Percentiles rank a stretch among this genome's conserved stretches.
Conservation (phyloP, 352 stramenopile species). For the Paralagenidium karlingii region DNA sequence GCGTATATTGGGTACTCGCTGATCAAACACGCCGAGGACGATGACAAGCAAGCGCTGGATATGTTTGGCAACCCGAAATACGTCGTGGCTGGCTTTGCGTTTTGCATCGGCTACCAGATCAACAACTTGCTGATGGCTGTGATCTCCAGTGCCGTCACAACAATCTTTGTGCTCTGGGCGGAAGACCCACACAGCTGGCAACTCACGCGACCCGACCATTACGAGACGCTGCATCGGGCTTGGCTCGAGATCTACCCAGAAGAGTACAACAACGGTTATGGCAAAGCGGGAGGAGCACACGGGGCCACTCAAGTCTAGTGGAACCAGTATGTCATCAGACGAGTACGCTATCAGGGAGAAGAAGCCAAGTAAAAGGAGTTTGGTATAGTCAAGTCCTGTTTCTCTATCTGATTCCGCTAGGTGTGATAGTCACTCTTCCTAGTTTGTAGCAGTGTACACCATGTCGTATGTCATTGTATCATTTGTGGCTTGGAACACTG, state of each 20-base stretch:
- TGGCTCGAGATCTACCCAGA: conserved; percentile 76
- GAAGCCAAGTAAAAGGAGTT: no score
- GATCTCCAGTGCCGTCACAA: conserved; percentile 61
- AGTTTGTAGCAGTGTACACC: no score
- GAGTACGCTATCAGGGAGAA: no score
- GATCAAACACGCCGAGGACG: conserved; percentile 30
- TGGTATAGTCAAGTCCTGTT: no score
- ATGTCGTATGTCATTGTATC: no score
- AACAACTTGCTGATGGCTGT: conserved; percentile 70
- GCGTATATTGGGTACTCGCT: conserved; percentile 26
- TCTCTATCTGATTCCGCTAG: no score
- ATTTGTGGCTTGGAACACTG: no score
- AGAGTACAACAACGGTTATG: conserved; percentile 74
- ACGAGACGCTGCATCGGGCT: conserved; percentile 50
- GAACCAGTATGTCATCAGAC: no score
- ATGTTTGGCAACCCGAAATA: conserved; percentile 58
- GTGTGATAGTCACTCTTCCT: no score
- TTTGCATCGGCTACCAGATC: conserved; percentile 58
- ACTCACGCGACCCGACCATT: conserved; percentile 53
- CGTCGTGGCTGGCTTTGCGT: conserved; percentile 56
- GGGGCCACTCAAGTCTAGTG: no score
- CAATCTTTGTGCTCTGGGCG: conserved; percentile 74
- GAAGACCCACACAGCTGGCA: conserved; percentile 71
- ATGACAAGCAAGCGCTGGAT: conserved; percentile 28
- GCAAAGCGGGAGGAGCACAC: no score